A percentile compares a stretch with the other conserved stretches of the same genome.
These are phyloP conservation scores for Exophiala calicioides DNA, from an alignment of 2,329 filamentous ascomycete genomes.

Conservation along the genomic window DNA sequence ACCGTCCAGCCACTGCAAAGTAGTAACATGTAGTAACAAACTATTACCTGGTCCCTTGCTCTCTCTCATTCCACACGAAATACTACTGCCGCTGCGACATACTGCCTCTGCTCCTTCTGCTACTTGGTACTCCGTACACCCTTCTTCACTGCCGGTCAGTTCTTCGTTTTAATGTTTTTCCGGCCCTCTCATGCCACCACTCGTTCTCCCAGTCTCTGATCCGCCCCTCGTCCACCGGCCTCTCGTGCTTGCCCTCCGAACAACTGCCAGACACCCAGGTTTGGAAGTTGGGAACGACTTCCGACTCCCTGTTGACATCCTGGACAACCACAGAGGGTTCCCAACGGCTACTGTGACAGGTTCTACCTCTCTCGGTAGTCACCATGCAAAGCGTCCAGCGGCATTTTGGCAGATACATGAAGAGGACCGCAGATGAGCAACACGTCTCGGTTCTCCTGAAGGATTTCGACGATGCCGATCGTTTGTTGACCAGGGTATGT, in stretches of 20 bases:
- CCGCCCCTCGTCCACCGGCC: neutral
- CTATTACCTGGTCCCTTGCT: too few relatives aligned
- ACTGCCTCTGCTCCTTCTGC: neutral
- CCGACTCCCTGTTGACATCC: neutral
- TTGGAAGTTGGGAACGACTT: neutral
- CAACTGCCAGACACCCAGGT: neutral
- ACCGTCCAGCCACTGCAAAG: too few relatives aligned
- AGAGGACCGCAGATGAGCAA: conserved; percentile 71
- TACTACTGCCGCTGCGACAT: too few relatives aligned
- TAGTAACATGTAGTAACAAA: too few relatives aligned
- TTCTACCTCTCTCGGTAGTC: conserved; percentile 10
- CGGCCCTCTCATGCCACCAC: conserved; percentile 2
- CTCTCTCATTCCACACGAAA: too few relatives aligned
- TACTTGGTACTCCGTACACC: neutral
- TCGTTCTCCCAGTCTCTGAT: conserved; percentile 7
- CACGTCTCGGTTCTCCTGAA: conserved; percentile 73
- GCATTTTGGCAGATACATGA: conserved; percentile 71
- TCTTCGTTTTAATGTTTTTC: conserved; percentile 9
- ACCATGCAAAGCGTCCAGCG: conserved; percentile 72
- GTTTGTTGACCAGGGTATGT: conserved; percentile 68
- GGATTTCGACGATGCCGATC: conserved; percentile 79
- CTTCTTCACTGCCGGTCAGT: conserved; percentile 14
- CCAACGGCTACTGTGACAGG: conserved; percentile 6
- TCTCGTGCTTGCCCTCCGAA: too few relatives aligned
- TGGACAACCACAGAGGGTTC: neutral